phyloP scores from a whole-genome alignment of 495 filamentous ascomycete genomes.

The Daldinia childiae region DNA sequence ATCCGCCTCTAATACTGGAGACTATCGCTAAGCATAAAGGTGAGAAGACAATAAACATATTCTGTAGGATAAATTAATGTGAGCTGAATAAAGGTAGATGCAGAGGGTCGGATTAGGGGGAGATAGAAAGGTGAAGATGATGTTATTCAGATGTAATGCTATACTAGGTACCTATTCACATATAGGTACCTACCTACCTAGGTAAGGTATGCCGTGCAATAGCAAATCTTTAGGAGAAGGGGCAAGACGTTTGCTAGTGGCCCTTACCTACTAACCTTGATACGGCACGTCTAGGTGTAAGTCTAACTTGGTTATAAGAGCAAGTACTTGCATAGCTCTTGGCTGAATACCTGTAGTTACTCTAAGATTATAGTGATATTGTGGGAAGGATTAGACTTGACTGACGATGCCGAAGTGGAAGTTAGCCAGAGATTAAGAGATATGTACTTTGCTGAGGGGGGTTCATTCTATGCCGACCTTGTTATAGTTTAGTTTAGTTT shows the following conservation, averaged over 20 bases:
- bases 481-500: too few relatives aligned
- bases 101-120: background rate
- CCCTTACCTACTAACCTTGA: background rate
- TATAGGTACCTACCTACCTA: too few relatives aligned
- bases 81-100: conserved; percentile 1
- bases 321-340: background rate
- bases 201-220: too few relatives aligned
- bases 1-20: conserved; percentile 10
- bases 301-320: background rate
- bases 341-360: background rate
- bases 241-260: background rate
- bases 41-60: conserved; percentile 11
- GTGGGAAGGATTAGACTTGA: background rate
- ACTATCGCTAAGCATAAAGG: background rate
- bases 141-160: background rate
- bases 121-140: background rate
- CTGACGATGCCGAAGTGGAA: background rate
- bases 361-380: background rate
- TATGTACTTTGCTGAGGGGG: too few relatives aligned
- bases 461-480: too few relatives aligned
- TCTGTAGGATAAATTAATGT: conserved; percentile 25
- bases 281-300: background rate
- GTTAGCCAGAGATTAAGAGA: background rate
- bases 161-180: background rate
- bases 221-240: conserved; percentile 1